These are phyloP conservation scores for Luffa aegyptiaca DNA, from an alignment of 306 rosid genomes.

Conservation along the genomic window DNA sequence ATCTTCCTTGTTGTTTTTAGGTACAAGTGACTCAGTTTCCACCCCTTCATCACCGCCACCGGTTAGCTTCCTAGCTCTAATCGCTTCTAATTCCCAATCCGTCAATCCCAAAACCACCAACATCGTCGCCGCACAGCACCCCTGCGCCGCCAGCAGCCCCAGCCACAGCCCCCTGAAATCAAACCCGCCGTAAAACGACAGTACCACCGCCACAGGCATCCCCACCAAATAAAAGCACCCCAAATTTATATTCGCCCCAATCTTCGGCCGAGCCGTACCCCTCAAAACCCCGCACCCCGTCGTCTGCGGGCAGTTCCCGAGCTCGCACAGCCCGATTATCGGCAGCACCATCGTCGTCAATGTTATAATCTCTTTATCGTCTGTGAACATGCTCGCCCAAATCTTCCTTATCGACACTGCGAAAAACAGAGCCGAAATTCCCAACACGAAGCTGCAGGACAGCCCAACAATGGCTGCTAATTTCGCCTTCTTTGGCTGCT, in stretches of 20 bases:
- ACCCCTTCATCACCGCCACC: conserved; percentile 19
- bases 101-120: conserved; percentile 53
- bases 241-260: conserved; percentile 72
- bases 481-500: conserved; percentile 47
- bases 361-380: conserved; percentile 43
- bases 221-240: conserved; percentile 85
- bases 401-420: conserved; percentile 48
- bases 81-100: conserved; percentile 69
- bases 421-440: conserved; percentile 47
- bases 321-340: conserved; percentile 76
- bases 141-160: conserved; percentile 87
- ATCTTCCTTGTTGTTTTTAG: conserved; percentile 32
- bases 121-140: conserved; percentile 74
- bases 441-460: conserved; percentile 49
- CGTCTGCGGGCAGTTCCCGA: conserved; percentile 92
- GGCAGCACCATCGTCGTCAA: conserved; percentile 75
- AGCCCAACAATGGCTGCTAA: conserved; percentile 67
- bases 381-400: conserved; percentile 80
- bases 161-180: conserved; percentile 84
- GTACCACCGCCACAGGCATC: conserved; percentile 67
- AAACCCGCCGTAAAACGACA: conserved; percentile 47
- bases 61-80: conserved; percentile 49
- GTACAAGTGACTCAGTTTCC: conserved; percentile 19
- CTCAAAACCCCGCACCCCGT: conserved; percentile 90
- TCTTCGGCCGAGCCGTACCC: conserved; percentile 85